phyloP scores from a whole-genome alignment of 306 rosid genomes.

The Ormosia semicastrata region DNA sequence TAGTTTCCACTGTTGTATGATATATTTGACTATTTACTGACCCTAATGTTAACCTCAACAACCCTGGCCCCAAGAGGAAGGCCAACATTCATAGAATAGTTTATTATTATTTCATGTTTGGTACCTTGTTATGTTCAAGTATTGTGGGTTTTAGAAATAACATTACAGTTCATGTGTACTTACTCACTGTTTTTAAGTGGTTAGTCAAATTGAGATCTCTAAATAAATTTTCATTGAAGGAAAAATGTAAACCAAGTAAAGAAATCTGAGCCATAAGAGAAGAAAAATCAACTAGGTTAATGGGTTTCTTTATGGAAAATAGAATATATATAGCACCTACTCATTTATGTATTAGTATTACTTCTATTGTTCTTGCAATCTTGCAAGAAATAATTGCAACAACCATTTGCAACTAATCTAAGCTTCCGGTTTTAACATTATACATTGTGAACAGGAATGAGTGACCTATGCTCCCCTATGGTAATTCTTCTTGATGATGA shows the following conservation, averaged over 20 bases:
- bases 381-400: not conserved
- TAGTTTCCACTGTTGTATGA: not conserved
- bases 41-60: not conserved
- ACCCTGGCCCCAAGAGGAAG: not conserved
- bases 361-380: not conserved
- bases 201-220: not conserved
- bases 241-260: not conserved
- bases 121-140: not conserved
- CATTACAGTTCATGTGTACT: not conserved
- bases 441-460: conserved; percentile 79
- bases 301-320: not conserved
- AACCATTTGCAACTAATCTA: conserved; percentile 19
- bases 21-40: not conserved
- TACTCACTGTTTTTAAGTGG: not conserved
- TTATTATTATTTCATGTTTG: not conserved
- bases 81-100: not conserved
- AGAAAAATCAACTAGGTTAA: not conserved
- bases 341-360: not conserved
- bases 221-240: not conserved
- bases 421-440: conserved; percentile 29
- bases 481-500: conserved; percentile 91
- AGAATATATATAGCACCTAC: not conserved
- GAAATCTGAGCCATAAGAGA: not conserved
- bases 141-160: not conserved
- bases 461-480: conserved; percentile 99